Evolutionary conservation across 495 filamentous ascomycete species (phyloP).

Genomic region (Daldinia grandis): DNA sequence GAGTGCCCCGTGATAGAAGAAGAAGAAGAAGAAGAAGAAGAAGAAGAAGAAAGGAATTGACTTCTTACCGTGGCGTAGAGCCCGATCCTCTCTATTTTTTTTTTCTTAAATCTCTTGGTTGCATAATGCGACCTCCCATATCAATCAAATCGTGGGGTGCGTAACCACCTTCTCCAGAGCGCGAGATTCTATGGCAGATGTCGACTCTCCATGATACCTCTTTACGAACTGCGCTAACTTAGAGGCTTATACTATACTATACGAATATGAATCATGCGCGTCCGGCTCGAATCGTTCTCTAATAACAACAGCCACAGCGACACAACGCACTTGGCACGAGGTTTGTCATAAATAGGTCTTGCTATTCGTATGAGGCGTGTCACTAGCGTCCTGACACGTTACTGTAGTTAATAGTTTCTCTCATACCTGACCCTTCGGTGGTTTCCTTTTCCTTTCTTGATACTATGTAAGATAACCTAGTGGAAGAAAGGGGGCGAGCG

Average conservation of each 20-base stretch:
- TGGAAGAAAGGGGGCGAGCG: constrained; percentile 2
- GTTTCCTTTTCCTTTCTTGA: constrained; percentile 5
- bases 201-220: background rate
- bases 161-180: background rate
- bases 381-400: constrained; percentile 34
- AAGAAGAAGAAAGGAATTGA: constrained; percentile 15
- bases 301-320: background rate
- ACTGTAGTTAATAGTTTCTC: background rate
- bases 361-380: constrained; percentile 5
- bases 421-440: constrained; percentile 4
- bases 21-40: background rate
- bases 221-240: background rate
- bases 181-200: constrained; percentile 3
- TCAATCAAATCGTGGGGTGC: constrained; percentile 8
- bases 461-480: constrained; percentile 8
- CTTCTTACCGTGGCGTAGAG: constrained; percentile 26
- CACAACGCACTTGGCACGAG: background rate
- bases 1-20: background rate
- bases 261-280: constrained; percentile 14
- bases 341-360: background rate
- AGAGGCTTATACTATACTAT: constrained; percentile 6
- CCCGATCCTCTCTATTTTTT: constrained; percentile 14
- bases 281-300: background rate
- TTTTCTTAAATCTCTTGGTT: background rate
- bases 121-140: constrained; percentile 9